Evolutionary conservation across 148 eudicot genomes (phyloP), one percentile per base, ranked within the genome.

Genomic region (Polygonum maritimum): DNA sequence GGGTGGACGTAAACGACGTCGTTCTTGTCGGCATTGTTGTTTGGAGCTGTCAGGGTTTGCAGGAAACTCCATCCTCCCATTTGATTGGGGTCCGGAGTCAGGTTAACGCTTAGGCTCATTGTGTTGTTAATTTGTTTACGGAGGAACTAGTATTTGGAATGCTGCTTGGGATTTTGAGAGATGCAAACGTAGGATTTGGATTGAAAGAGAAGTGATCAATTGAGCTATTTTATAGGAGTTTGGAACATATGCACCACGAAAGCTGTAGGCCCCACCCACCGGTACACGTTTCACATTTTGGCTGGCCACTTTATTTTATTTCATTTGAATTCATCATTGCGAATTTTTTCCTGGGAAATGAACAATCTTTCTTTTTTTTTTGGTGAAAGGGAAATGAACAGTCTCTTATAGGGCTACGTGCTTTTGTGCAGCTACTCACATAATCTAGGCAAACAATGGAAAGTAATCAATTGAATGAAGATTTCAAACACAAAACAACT

Each of bases 1-100:
- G 91, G 91, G 76, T 87, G 89, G 45, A 89, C 81, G 67, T 84
- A 89, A 48, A 79, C 69, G 85, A 38, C n/a, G 70, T 69, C 41
- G 55, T 74, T 31, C 2, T n/a, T 22, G 63, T 57, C 22, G 63
- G 6, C 7, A 10, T 19, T 19, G 33, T 41, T 41, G 45, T 6
- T 44, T 44, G 47, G 47, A 21, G 73, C 76, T 26, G 83, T 51
- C 26, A 86, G 82, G 33, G 80, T 45, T 76, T 82, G 81, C 39
- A 87, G 38, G 77, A 79, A 79, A 73, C 77, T 82, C 84, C 85
- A 87, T 18, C 78, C 76, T 5, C 80, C 60, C 55, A 49, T 49
- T 15, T 49, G 6, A 16, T 49, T 49, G 55, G 55, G 55, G n/a
- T 49, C 55, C 3, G 55, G 55, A 49, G 19, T 16, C 16, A 14